phyloP scores from a whole-genome alignment of 78 protist species.

The Acrasis kona region DNA sequence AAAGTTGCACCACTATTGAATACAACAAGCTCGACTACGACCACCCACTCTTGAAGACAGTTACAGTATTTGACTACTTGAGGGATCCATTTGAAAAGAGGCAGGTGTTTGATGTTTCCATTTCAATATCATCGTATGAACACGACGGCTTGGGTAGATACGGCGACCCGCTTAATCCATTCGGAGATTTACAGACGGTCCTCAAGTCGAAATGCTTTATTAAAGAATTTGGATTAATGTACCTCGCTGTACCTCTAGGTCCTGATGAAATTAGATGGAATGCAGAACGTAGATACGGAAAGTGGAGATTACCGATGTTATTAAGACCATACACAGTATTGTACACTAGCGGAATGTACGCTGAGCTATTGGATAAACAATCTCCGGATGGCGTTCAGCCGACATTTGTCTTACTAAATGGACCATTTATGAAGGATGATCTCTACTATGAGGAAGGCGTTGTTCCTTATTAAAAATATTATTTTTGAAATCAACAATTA shows the following conservation, averaged over 20 bases:
- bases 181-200: conserved; percentile 30
- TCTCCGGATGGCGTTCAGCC: too few relatives aligned
- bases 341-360: too few relatives aligned
- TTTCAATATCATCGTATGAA: too few relatives aligned
- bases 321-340: too few relatives aligned
- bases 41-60: not conserved
- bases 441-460: too few relatives aligned
- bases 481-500: too few relatives aligned
- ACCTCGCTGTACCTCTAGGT: conserved; percentile 14
- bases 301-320: not conserved
- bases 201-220: not conserved
- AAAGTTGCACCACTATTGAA: not conserved
- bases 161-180: conserved; percentile 32
- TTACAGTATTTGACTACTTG: not conserved
- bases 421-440: too few relatives aligned
- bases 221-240: not conserved
- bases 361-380: too few relatives aligned
- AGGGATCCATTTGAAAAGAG: too few relatives aligned
- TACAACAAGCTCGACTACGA: conserved; percentile 3
- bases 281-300: conserved; percentile 21
- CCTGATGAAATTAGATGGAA: conserved; percentile 26
- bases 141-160: conserved; percentile 51
- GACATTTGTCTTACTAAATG: too few relatives aligned
- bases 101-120: too few relatives aligned
- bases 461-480: too few relatives aligned